Conservation (phyloP, 2,329 filamentous ascomycete species). For the Claviceps capensis region DNA sequence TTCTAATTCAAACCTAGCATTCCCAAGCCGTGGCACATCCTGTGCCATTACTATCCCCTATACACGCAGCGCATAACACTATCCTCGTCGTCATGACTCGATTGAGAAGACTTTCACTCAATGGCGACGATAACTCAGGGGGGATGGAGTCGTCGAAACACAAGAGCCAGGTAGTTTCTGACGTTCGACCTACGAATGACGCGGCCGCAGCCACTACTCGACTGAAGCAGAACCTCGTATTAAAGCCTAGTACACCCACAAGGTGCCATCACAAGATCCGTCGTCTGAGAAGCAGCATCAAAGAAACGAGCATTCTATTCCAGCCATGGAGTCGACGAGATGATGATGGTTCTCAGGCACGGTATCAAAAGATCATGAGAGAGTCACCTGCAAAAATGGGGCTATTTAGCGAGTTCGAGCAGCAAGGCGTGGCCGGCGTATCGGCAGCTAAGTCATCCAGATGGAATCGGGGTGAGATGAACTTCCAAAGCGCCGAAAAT, state of each 20-base stretch:
- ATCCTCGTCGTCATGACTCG: not conserved
- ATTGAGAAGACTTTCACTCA: not conserved
- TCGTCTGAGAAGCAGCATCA: conserved; percentile 13
- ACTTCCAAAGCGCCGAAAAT: not conserved
- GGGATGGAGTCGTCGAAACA: not conserved
- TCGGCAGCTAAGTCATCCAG: not conserved
- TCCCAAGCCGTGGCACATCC: not conserved
- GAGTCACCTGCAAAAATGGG: conserved; percentile 2
- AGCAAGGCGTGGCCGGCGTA: not conserved
- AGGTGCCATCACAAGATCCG: conserved; percentile 17
- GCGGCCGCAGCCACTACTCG: not conserved
- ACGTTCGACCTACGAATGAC: not conserved
- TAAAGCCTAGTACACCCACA: conserved; percentile 13
- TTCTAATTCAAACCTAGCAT: not conserved
- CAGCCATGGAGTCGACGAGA: conserved; percentile 18
- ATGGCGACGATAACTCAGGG: not conserved
- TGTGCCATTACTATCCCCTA: not conserved
- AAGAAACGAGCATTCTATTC: conserved; percentile 16
- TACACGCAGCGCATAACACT: not conserved
- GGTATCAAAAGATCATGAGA: conserved; percentile 3
- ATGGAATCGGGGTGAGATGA: not conserved
- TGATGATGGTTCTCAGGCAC: conserved; percentile 5
- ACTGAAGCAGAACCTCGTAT: conserved; percentile 10
- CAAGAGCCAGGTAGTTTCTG: not conserved
- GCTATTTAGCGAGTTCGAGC: conserved; percentile 2